Evolutionary conservation across 2,329 filamentous ascomycete genomes (phyloP), one percentile per base, ranked within the genome.

Genomic region (Botrytis fabae): DNA sequence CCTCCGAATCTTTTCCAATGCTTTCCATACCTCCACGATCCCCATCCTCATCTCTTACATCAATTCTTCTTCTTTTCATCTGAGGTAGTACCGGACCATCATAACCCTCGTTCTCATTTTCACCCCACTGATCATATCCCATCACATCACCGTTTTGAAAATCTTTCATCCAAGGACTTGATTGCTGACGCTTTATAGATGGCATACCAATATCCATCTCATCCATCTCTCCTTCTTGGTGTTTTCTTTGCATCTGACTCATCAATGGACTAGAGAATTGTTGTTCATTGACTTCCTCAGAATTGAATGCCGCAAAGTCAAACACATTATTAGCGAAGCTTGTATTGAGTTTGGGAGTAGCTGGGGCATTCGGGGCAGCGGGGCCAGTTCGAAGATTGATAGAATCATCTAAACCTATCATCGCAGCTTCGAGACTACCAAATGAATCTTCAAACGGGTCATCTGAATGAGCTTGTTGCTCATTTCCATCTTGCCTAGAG

Each of bases 251-350:
- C 20, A 28, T 28, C 7, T 70, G 66, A n/a, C 48, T 42, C 38
- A 64, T 51, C 32, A 63, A 64, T n/a, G 73, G 72, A 28, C 66
- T 74, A n/a, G 70, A 73, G 40, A 62, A 71, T 32, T 65, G 48
- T 22, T 69, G 65, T 28, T 25, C 18, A 25, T 59, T 25, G n/a
- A 16, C 46, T 60, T 70, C n/a, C 28, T 65, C 66, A 32, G 63
- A 64, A 68, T 73, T 60, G 7, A 75, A 79, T 10, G 76, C 75
- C 14, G 73, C 74, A 59, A 78, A 80, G 66, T 78, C 77, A 57
- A 79, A 78, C 5, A 79, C 20, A 8, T 64, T 75, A 57, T 78
- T 74, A 8, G 74, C 74, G 61, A 80, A 79, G 66, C 76, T 80
- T 12, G 74, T 75, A 14, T 70, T 64, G 51, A 73, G 38, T 65